These are phyloP conservation scores for carrot (Daucus carota) DNA, from an alignment of 129 eudicot species.

Conservation along the genomic window DNA sequence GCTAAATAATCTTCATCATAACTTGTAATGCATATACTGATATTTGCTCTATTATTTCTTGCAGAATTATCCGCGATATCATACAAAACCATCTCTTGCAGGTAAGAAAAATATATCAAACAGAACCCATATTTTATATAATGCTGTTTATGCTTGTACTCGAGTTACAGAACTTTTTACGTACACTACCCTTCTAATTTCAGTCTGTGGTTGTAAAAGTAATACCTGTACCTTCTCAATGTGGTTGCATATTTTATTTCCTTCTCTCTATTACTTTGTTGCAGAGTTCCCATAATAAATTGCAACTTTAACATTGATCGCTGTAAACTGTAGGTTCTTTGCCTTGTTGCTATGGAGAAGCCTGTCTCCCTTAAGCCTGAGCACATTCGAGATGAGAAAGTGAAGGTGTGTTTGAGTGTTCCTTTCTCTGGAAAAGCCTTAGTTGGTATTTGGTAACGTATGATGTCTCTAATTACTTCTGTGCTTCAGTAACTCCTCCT, in stretches of 20 bases:
- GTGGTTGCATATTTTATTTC: neutral
- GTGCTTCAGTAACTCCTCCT: neutral
- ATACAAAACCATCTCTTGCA: slow-evolving; percentile 95
- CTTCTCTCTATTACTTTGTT: neutral
- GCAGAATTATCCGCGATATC: slow-evolving; percentile 93
- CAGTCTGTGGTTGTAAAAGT: neutral
- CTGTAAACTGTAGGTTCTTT: slow-evolving; percentile 54
- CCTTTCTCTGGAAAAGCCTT: neutral
- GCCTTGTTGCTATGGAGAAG: slow-evolving; percentile 93
- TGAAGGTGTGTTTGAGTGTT: slow-evolving; percentile 46
- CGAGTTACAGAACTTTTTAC: slow-evolving; percentile 10
- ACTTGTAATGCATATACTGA: neutral
- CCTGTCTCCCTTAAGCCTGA: slow-evolving; percentile 91
- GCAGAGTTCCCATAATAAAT: neutral
- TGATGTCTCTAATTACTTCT: neutral
- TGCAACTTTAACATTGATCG: neutral
- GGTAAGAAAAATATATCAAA: slow-evolving; percentile 31
- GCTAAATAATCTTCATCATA: neutral
- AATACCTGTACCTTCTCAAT: neutral
- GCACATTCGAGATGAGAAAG: slow-evolving; percentile 96
- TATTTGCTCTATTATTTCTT: slow-evolving; percentile 11
- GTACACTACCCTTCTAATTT: neutral
- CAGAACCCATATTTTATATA: slow-evolving; percentile 10
- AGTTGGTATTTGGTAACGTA: neutral
- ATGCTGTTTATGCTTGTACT: neutral